phyloP scores from a whole-genome alignment of 164 flowering plant genomes.

The Stephania cephalantha region DNA sequence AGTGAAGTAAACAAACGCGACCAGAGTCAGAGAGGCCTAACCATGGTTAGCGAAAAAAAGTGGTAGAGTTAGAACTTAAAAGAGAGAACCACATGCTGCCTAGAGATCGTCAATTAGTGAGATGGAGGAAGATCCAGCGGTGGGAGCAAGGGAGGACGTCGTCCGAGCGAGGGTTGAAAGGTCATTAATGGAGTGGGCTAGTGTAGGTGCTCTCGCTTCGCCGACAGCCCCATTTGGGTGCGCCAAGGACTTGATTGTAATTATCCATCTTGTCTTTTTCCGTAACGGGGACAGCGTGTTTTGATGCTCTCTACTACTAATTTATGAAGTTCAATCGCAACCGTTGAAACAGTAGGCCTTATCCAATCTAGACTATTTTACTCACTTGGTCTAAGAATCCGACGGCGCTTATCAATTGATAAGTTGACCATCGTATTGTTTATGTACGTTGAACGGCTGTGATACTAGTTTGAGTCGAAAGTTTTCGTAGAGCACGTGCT shows the following conservation, averaged over 20 bases:
- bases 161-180: background rate
- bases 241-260: background rate
- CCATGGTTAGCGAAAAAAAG: background rate
- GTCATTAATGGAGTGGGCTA: slow-evolving; percentile 19
- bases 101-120: background rate
- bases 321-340: background rate
- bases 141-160: background rate
- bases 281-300: background rate
- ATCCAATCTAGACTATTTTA: background rate
- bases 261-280: background rate
- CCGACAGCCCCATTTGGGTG: slow-evolving; percentile 15
- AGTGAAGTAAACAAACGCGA: background rate
- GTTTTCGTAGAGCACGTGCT: background rate
- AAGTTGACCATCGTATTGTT: background rate
- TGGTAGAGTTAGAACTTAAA: background rate
- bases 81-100: background rate
- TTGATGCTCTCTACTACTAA: background rate
- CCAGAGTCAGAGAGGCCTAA: background rate
- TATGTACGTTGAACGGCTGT: background rate
- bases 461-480: background rate
- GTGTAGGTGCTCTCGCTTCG: slow-evolving; percentile 21
- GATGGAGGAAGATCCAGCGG: background rate
- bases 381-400: background rate
- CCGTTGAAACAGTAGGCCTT: background rate
- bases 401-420: background rate